These are phyloP conservation scores for Mangifera indica DNA, from an alignment of 345 rosid species.

Conservation along the genomic window DNA sequence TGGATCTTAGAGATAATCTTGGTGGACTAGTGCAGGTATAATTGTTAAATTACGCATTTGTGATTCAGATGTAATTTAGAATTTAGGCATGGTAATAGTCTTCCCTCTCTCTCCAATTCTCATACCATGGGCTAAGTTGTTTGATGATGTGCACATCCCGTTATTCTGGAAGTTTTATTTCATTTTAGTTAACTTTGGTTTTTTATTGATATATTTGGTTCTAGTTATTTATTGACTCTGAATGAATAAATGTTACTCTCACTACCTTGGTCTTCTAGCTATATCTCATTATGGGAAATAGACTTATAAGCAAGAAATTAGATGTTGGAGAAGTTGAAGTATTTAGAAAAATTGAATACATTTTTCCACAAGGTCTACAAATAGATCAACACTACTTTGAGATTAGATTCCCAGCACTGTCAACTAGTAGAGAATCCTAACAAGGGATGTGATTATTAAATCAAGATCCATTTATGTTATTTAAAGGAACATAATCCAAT, in stretches of 20 bases:
- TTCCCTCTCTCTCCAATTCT: not conserved
- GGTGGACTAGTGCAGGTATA: slow-evolving; percentile 94
- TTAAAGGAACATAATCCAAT: not conserved
- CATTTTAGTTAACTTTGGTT: not conserved
- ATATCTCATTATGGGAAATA: not conserved
- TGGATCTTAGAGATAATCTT: slow-evolving; percentile 97
- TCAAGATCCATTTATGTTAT: not conserved
- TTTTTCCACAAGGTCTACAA: not conserved
- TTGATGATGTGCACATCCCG: not conserved
- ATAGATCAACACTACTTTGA: not conserved
- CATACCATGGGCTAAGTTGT: not conserved
- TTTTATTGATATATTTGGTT: not conserved
- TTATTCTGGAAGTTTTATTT: not conserved
- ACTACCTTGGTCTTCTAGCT: not conserved
- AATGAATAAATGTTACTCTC: not conserved
- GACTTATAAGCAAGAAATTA: not conserved
- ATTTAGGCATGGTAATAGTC: slow-evolving; percentile 2
- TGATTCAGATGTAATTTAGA: not conserved
- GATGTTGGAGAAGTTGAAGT: not conserved
- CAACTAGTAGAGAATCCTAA: not conserved
- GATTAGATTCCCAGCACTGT: not conserved
- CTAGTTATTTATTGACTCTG: not conserved
- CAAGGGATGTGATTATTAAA: not conserved
- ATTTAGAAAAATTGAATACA: not conserved
- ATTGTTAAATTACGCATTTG: slow-evolving; percentile 6